phyloP scores from a whole-genome alignment of 2,329 filamentous ascomycete genomes.

The Fusarium caatingaense region DNA sequence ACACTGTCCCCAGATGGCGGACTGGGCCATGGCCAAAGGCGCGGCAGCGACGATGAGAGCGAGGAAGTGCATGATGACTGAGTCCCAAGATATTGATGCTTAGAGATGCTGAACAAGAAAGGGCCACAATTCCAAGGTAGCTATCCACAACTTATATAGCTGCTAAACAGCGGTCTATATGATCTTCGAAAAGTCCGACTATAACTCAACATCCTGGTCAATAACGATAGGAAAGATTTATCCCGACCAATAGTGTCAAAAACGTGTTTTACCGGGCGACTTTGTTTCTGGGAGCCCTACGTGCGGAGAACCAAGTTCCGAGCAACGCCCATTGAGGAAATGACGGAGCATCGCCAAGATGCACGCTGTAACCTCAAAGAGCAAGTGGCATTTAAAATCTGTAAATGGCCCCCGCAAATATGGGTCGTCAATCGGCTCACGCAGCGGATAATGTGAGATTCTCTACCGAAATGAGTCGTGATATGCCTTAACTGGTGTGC shows the following conservation, averaged over 20 bases:
- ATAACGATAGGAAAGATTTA: not conserved
- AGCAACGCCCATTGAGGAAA: constrained; percentile 25
- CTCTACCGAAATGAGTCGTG: not conserved
- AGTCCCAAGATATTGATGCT: not conserved
- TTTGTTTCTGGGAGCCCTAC: not conserved
- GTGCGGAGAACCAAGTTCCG: constrained; percentile 32
- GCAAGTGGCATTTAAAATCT: not conserved
- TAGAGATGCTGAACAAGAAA: not conserved
- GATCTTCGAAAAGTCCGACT: not conserved
- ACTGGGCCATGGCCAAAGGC: constrained; percentile 11
- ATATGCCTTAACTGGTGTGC: not conserved
- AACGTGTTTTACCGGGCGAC: constrained; percentile 6
- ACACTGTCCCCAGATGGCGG: constrained; percentile 24
- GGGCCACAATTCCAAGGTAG: not conserved
- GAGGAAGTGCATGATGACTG: constrained; percentile 13
- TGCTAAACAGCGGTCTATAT: not conserved
- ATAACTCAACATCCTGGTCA: not conserved
- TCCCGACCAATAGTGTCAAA: not conserved
- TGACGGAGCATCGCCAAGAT: constrained; percentile 22
- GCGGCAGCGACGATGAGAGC: constrained; percentile 12
- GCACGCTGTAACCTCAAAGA: constrained; percentile 2
- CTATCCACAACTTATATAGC: constrained; percentile 8
- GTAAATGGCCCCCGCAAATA: not conserved
- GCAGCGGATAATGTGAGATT: not conserved
- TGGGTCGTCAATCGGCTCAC: not conserved